Evolutionary conservation across 768 basidiomycete species (phyloP), one percentile per base, ranked within the genome.

Genomic region (Tylopilus felleus): DNA sequence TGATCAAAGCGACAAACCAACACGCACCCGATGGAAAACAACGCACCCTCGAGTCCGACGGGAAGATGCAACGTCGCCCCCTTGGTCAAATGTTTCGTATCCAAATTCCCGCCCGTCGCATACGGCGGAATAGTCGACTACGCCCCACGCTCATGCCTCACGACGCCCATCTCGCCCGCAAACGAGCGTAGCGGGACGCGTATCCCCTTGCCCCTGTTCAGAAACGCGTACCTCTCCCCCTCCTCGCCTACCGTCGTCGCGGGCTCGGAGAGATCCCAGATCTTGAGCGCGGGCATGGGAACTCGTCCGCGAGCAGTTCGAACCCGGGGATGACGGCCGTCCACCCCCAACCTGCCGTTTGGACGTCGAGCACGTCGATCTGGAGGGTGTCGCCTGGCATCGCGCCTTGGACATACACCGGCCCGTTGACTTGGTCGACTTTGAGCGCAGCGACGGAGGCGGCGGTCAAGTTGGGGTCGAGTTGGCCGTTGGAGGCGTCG

Each of bases 161-260:
- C 83, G 17, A 84, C 79, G 14, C 84, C 83, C 80, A 85, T 83
- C 67, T 84, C 83, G 0, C 84, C 83, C 9, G 81, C 77, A 66
- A 85, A 85, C 16, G 84, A 83, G 33, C 73, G 60, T 7, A 85
- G 50, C 4, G 80, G 82, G 33, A 33, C 25, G 84, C 74, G 73
- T 5, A 84, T 79, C 9, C 72, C 71, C 55, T 71, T 74, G 45
- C 64, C 70, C 56, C 77, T 70, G 62, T 82, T 75, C 57, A 84
- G 77, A 71, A 77, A 82, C n/a, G 81, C 75, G 53, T 70, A 76
- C 22, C 36, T 28, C 5, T 41, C 22, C 9, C 14, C 25, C 13
- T 56, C 44, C 1, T 33, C 33, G 6, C 16, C 33, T 12, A 5
- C 13, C 13, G 14, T 33, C 33, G 33, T 33, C 33, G 33, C 33